A percentile compares a stretch with the other conserved stretches of the same genome.
phyloP scores from a whole-genome alignment of 2,329 filamentous ascomycete species.

The Teratosphaeria nubilosa region DNA sequence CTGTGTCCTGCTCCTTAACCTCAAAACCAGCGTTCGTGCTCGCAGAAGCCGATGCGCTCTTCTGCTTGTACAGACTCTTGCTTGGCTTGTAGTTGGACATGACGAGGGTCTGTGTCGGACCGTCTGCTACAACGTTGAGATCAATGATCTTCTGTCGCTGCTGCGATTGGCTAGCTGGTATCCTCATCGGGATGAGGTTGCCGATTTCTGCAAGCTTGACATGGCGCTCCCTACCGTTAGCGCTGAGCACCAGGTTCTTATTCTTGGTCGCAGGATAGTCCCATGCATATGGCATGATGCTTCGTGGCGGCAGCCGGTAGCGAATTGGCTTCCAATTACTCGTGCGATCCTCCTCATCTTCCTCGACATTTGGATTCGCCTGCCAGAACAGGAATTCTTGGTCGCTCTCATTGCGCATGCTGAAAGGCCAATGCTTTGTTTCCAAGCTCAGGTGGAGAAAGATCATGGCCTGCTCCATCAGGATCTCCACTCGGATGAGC shows the following conservation, averaged over 20 bases:
- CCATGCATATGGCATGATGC: conserved; percentile 99
- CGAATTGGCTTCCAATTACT: conserved; percentile 87
- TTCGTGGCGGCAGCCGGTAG: conserved; percentile 83
- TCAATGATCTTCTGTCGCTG: conserved; percentile 78
- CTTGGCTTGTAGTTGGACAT: conserved; percentile 88
- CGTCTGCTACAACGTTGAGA: conserved; percentile 89
- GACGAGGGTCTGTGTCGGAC: conserved; percentile 88
- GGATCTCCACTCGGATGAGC: conserved; percentile 74
- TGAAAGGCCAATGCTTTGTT: conserved; percentile 94
- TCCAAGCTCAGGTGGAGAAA: conserved; percentile 87
- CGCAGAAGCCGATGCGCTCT: conserved; percentile 45
- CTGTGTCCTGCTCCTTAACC: conserved; percentile 82
- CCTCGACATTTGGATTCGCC: conserved; percentile 82
- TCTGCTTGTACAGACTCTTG: conserved; percentile 79
- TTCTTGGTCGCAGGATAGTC: conserved; percentile 97
- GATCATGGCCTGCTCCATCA: conserved; percentile 87
- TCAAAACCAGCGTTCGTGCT: conserved; percentile 68
- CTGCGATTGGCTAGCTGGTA: conserved; percentile 50
- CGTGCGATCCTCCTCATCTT: conserved; percentile 71
- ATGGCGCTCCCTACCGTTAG: conserved; percentile 72
- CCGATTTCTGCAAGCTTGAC: conserved; percentile 95
- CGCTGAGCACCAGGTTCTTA: conserved; percentile 79
- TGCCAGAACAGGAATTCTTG: conserved; percentile 96
- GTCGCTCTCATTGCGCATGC: conserved; percentile 96
- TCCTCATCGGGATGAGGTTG: conserved; percentile 88